A percentile compares a stretch with the other conserved stretches of the same genome.
Evolutionary conservation across 768 basidiomycete species (phyloP).

Genomic region (Dentipellis fragilis): DNA sequence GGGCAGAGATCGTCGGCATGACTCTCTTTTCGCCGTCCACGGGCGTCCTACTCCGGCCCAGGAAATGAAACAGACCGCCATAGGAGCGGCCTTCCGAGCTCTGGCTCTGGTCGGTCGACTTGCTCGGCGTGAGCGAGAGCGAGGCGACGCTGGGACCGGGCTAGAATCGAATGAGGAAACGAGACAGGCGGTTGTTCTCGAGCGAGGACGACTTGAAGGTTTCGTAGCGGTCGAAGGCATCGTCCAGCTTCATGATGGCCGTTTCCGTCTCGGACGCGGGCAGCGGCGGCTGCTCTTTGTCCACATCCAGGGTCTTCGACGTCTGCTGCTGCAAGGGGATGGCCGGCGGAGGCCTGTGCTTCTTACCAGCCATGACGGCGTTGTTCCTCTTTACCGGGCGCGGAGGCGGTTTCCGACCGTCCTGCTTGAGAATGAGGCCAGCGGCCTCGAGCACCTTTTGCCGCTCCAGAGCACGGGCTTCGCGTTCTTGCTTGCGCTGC

Average conservation of each 20-base stretch:
- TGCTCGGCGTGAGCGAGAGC: not conserved
- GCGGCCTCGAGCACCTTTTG: slow-evolving; percentile 82
- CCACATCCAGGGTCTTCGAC: slow-evolving; percentile 26
- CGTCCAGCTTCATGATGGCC: slow-evolving; percentile 40
- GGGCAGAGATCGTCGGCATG: slow-evolving; percentile 56
- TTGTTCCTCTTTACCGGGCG: not conserved
- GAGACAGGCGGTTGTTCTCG: slow-evolving; percentile 45
- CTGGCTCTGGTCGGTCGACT: slow-evolving; percentile 22
- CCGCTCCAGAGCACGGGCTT: slow-evolving; percentile 63
- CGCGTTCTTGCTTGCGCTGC: slow-evolving; percentile 40
- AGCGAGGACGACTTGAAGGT: slow-evolving; percentile 53
- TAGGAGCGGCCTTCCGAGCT: slow-evolving; percentile 20
- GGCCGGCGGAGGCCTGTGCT: slow-evolving; percentile 42
- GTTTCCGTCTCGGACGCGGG: slow-evolving; percentile 11
- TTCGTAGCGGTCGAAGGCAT: slow-evolving; percentile 87
- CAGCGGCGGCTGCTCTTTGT: slow-evolving; percentile 33
- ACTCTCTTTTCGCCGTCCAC: slow-evolving; percentile 34
- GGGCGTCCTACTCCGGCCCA: slow-evolving; percentile 53
- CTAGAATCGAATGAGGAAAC: slow-evolving; percentile 44
- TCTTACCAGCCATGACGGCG: slow-evolving; percentile 19
- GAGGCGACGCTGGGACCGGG: slow-evolving; percentile 5
- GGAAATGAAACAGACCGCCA: slow-evolving; percentile 24
- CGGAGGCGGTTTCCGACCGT: slow-evolving; percentile 38
- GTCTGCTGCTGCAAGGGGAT: slow-evolving; percentile 27
- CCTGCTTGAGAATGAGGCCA: slow-evolving; percentile 67